Conservation (phyloP, 108 stramenopile genomes). For the Nitzschia inconspicua region DNA sequence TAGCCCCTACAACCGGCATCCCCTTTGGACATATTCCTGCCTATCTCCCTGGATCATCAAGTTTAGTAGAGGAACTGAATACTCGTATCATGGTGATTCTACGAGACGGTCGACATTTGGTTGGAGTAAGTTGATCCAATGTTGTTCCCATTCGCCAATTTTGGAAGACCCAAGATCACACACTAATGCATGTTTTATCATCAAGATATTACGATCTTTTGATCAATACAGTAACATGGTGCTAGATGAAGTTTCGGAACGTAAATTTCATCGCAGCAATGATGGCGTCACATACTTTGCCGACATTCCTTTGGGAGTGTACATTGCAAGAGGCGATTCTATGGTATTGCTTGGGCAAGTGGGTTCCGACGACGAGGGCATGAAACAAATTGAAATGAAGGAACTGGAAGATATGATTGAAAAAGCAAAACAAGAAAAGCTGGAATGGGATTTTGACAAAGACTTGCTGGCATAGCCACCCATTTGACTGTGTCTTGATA, state of each 20-base stretch:
- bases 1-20: constrained; percentile 38
- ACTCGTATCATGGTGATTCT: constrained; percentile 82
- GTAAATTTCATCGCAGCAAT: constrained; percentile 47
- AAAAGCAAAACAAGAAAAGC: background rate
- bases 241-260: constrained; percentile 88
- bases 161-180: background rate
- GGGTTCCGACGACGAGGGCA: constrained; percentile 36
- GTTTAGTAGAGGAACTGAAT: constrained; percentile 93
- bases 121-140: constrained; percentile 57
- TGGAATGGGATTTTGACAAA: constrained; percentile 85
- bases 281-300: constrained; percentile 58
- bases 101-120: constrained; percentile 90
- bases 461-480: constrained; percentile 83
- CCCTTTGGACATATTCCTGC: constrained; percentile 81
- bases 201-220: constrained; percentile 73
- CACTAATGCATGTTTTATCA: background rate
- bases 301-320: constrained; percentile 84
- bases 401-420: constrained; percentile 56
- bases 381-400: constrained; percentile 49
- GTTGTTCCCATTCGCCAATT: background rate
- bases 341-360: constrained; percentile 88
- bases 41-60: constrained; percentile 91
- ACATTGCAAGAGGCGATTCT: constrained; percentile 88
- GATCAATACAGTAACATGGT: constrained; percentile 96
- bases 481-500: too few species aligned